phyloP scores from a whole-genome alignment of 805 yeast genomes.

The Cyberlindnera meyerae region DNA sequence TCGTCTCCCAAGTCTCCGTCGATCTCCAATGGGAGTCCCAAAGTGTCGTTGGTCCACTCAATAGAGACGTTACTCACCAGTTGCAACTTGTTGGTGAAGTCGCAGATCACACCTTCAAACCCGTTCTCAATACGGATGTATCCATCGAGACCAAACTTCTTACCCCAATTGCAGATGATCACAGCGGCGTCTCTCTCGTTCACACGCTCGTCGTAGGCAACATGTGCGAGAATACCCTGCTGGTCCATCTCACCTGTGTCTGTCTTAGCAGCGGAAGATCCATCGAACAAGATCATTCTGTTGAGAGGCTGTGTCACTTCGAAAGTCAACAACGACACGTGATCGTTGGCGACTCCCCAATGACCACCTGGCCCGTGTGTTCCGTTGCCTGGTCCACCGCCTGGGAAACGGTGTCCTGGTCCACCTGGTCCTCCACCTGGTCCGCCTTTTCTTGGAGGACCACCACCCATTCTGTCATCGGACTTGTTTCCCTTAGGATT shows the following conservation, averaged over 20 bases:
- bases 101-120: constrained; percentile 57
- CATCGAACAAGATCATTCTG: constrained; percentile 51
- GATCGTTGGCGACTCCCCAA: constrained; percentile 4
- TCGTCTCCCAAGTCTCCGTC: constrained; percentile 7
- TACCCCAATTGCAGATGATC: constrained; percentile 48
- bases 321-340: constrained; percentile 39
- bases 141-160: constrained; percentile 52
- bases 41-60: constrained; percentile 30
- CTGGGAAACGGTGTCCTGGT: not conserved
- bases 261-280: constrained; percentile 64
- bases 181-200: constrained; percentile 44
- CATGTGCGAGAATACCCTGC: constrained; percentile 39
- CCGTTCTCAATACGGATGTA: constrained; percentile 55
- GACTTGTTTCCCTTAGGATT: constrained; percentile 10
- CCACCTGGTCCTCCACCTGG: constrained; percentile 8
- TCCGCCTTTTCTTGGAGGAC: constrained; percentile 3
- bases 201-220: constrained; percentile 26
- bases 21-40: constrained; percentile 18
- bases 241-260: constrained; percentile 59
- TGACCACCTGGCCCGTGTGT: not conserved
- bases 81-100: constrained; percentile 44
- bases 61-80: constrained; percentile 43
- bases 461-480: constrained; percentile 1
- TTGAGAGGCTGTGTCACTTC: constrained; percentile 42
- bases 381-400: not conserved